Evolutionary conservation across 192 early-diverging fungal genomes (phyloP).

Genomic region (Funneliformis mosseae): DNA sequence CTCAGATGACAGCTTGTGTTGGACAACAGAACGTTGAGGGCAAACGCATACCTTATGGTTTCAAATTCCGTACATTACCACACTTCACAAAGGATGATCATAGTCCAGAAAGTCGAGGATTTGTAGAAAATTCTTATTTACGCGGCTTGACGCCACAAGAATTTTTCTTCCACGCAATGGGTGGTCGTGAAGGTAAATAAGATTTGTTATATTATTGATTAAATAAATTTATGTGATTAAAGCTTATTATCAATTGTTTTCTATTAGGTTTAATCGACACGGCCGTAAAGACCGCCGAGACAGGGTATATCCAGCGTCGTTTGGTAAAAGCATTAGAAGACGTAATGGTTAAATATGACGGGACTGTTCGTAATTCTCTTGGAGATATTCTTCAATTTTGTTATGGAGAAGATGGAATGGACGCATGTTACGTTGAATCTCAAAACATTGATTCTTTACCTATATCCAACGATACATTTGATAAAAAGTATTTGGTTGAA

Average conservation of each 20-base stretch:
- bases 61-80: slow-evolving; percentile 93
- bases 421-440: slow-evolving; percentile 84
- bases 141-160: slow-evolving; percentile 95
- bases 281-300: slow-evolving; percentile 99
- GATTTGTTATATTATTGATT: slow-evolving; percentile 6
- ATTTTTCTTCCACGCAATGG: slow-evolving; percentile 99
- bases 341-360: slow-evolving; percentile 97
- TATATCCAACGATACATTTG: slow-evolving; percentile 70
- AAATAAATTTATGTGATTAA: not conserved
- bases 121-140: slow-evolving; percentile 88
- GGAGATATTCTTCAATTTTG: slow-evolving; percentile 94
- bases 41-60: slow-evolving; percentile 96
- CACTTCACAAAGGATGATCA: slow-evolving; percentile 98
- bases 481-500: slow-evolving; percentile 81
- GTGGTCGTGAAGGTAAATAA: slow-evolving; percentile 89
- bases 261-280: slow-evolving; percentile 90
- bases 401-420: slow-evolving; percentile 99
- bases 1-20: slow-evolving; percentile 99
- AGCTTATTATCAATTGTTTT: not conserved
- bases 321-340: slow-evolving; percentile 98
- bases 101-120: slow-evolving; percentile 86
- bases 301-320: slow-evolving; percentile 98
- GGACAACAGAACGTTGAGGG: slow-evolving; percentile 99
- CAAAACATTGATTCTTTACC: slow-evolving; percentile 77
- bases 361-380: slow-evolving; percentile 92